Base-by-base conservation (phyloP, 2,329 filamentous ascomycete genomes). In the Chaetomiaceae sp. region DNA sequence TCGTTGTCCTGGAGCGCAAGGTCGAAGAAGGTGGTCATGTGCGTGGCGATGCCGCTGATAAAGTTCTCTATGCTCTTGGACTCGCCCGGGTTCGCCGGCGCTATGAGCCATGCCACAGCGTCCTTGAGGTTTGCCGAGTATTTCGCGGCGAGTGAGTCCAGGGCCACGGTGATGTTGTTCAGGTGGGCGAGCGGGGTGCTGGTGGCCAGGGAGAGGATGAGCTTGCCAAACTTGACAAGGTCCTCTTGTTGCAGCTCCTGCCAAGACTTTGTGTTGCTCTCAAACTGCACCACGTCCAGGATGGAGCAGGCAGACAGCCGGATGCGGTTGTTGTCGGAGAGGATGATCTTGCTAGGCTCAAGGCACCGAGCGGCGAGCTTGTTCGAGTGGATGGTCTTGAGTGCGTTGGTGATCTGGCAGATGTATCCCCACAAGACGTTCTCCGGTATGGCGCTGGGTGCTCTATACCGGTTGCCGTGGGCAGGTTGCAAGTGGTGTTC, bases 251-350 rank as follows among this genome's bases (percentile, higher is more conserved):
- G 94, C 1, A 94, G 77, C 34, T 97, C 90, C 17, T 80, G 71
- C 1, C 92, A 63, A 3, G 86, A 77, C 22, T 83, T 82, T 47
- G 83, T 78, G 29, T 79, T 58, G 22, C 17, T 75, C 48, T 96
- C 91, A 64, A 84, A 90, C 55, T 95, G 85, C 17, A 95, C 81
- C 31, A 99, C 90, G 65, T 99, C 94, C 55, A 96, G 76, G 29
- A 99, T 86, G 2, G 86, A 88, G 69, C 92, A 97, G 15, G 88
- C 91, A 64, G 88, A 92, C 38, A 99, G 76, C 29, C 92, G 85
- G 58, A 99, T 83, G 29, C 91, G 87, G 66, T 92, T 94, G 71
- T 92, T 96, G 40, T 90, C 88, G 0, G 92, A 96, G 20, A 97
- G 67, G 15, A 99, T 79, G 53, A 99, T 85, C 69, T 97, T 97